Conservation (phyloP, 2,329 filamentous ascomycete genomes). For the Cercospora zeina region DNA sequence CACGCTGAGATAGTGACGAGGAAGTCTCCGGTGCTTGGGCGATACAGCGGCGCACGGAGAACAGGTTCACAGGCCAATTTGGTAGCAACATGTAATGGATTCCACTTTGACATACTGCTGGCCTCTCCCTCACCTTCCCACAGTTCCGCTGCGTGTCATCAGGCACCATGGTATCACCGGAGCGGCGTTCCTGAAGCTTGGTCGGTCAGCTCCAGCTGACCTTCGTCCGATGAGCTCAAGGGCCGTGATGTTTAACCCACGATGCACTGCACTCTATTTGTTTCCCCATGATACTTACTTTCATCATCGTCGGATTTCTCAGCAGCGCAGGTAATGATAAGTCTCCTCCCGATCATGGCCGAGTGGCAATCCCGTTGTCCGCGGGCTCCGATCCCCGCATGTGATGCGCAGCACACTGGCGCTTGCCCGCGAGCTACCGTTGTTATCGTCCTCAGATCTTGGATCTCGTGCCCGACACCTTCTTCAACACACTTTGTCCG, state of each 20-base stretch:
- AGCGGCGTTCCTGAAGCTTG: slow-evolving; percentile 5
- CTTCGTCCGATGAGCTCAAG: background rate
- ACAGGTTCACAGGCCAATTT: background rate
- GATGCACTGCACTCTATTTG: background rate
- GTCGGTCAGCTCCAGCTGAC: slow-evolving; percentile 1
- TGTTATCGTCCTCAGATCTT: background rate
- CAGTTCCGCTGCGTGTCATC: background rate
- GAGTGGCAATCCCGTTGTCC: slow-evolving; percentile 9
- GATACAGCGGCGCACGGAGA: slow-evolving; percentile 1
- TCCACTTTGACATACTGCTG: background rate
- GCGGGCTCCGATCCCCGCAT: slow-evolving; percentile 8
- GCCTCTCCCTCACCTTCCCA: background rate
- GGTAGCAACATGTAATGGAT: background rate
- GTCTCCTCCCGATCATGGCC: background rate
- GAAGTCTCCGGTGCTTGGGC: background rate
- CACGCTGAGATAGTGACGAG: background rate
- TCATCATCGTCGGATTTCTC: background rate
- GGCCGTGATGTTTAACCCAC: background rate
- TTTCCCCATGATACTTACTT: background rate
- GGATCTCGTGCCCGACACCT: slow-evolving; percentile 1
- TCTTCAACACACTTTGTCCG: slow-evolving; percentile 1
- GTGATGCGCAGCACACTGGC: slow-evolving; percentile 4
- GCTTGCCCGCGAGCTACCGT: slow-evolving; percentile 6
- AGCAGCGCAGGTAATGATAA: background rate
- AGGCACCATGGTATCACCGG: background rate